phyloP scores from a whole-genome alignment of 768 basidiomycete genomes.

The Suillus spraguei region DNA sequence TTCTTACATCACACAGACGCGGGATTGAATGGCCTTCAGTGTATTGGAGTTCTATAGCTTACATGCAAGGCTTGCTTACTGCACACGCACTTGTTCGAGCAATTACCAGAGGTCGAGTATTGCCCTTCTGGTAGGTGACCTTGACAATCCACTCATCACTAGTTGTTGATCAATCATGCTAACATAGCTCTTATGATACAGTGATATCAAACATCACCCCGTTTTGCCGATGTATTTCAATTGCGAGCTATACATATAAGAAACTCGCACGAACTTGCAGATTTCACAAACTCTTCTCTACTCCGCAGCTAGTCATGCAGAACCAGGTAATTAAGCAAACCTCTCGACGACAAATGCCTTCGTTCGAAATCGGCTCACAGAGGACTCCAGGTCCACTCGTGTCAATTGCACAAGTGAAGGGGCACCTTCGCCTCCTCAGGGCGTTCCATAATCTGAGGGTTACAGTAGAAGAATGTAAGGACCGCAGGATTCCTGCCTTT shows the following conservation, averaged over 20 bases:
- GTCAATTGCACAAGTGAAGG: constrained; percentile 32
- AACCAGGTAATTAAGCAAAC: background rate
- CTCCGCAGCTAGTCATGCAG: background rate
- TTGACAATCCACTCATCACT: background rate
- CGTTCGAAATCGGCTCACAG: constrained; percentile 26
- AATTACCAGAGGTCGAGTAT: background rate
- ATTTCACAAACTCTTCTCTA: background rate
- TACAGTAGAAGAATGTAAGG: constrained; percentile 31
- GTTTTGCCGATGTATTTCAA: background rate
- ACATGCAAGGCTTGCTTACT: background rate
- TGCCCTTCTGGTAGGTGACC: background rate
- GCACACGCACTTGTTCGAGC: background rate
- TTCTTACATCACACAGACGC: background rate
- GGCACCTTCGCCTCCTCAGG: constrained; percentile 37
- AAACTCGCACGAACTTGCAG: background rate
- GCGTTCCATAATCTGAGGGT: constrained; percentile 34
- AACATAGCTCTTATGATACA: background rate
- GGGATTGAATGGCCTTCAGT: background rate
- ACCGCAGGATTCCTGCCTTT: constrained; percentile 28
- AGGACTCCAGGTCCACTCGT: constrained; percentile 30
- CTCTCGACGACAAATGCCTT: background rate
- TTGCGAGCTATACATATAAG: constrained; percentile 4
- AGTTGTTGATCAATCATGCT: background rate
- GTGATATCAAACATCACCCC: background rate
- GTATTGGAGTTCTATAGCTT: background rate